Conservation (phyloP, 495 filamentous ascomycete species). For the Neurospora sp. region DNA sequence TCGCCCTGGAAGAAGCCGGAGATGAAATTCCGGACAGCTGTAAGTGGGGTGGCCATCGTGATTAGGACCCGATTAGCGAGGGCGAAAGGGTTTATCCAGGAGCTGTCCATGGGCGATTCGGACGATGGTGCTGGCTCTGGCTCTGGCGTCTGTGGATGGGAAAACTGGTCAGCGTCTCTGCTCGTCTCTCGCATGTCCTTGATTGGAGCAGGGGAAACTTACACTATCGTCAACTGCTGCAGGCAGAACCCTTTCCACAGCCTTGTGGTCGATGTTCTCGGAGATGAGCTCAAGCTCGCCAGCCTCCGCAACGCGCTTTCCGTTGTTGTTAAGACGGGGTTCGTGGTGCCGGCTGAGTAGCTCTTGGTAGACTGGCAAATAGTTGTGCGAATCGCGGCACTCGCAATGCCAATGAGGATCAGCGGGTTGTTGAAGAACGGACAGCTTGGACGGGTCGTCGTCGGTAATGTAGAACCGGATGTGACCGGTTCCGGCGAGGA, state of each 20-base stretch:
- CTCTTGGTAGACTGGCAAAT: constrained; percentile 2
- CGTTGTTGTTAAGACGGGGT: constrained; percentile 2
- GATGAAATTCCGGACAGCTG: not conserved
- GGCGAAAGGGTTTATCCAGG: not conserved
- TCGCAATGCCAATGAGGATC: constrained; percentile 16
- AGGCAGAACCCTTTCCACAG: not conserved
- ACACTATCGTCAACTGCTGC: not conserved
- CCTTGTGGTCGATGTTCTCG: constrained; percentile 2
- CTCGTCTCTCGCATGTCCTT: constrained; percentile 9
- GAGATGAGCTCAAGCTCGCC: constrained; percentile 16
- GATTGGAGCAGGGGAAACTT: not conserved
- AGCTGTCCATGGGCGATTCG: not conserved
- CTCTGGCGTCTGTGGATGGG: not conserved
- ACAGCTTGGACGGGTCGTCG: no score
- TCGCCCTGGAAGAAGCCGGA: not conserved
- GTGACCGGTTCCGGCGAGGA: no score
- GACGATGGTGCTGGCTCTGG: not conserved
- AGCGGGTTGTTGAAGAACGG: constrained; percentile 14
- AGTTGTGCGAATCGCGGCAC: constrained; percentile 5
- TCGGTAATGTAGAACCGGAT: no score
- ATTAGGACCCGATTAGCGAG: not conserved
- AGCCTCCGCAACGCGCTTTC: constrained; percentile 16
- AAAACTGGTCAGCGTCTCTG: constrained; percentile 1
- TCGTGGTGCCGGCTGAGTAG: not conserved
- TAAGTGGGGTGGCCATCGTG: not conserved